Base-by-base conservation (phyloP, 1,284 basidiomycete species). In the Cerioporus squamosus region DNA sequence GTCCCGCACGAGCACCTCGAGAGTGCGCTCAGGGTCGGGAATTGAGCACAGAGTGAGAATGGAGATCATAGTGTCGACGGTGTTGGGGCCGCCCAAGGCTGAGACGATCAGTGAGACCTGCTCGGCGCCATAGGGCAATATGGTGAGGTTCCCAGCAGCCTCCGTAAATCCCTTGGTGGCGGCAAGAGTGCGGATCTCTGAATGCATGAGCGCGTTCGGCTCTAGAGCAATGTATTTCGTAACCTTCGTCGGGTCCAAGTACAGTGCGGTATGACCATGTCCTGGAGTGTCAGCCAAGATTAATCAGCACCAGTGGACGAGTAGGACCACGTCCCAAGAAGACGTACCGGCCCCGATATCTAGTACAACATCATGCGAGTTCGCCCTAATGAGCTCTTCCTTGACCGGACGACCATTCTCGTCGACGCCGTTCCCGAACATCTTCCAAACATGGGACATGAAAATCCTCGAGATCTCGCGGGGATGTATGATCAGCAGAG, bases 151-250 rank as follows among this genome's bases (percentile, higher is more conserved):
- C 5, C 78, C 76, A 63, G 81, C 66, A 2, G 72, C 72, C 65
- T 89, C 87, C 4, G 60, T 73, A 68, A 80, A 89, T 1, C 88
- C 88, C 9, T 75, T 78, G 17, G 69, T 66, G 22, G 72, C 67
- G 10, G 87, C 88, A 6, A 69, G 67, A 2, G 66, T 67, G 29
- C 84, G 80, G 46, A 91, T 80, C 24, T 77, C 68, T 18, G 71
- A 55, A 67, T 90, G 87, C 87, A 91, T 90, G 60, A 74, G 71
- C 5, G 60, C 52, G 63, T 90, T 91, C 14, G 89, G 88, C 66
- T 91, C 88, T 9, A 91, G 70, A 0, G 88, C 88, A 51, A 90
- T 72, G 63, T 91, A 91, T 67, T 77, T 82, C 0, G 81, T 80
- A 29, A 90, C 84, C 42, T 73, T 75, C 1, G 64, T 61, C 18